Percentiles rank a stretch among this genome's conserved stretches.
Conservation (phyloP, 2,329 filamentous ascomycete species). For the Chaetomiaceae sp. region DNA sequence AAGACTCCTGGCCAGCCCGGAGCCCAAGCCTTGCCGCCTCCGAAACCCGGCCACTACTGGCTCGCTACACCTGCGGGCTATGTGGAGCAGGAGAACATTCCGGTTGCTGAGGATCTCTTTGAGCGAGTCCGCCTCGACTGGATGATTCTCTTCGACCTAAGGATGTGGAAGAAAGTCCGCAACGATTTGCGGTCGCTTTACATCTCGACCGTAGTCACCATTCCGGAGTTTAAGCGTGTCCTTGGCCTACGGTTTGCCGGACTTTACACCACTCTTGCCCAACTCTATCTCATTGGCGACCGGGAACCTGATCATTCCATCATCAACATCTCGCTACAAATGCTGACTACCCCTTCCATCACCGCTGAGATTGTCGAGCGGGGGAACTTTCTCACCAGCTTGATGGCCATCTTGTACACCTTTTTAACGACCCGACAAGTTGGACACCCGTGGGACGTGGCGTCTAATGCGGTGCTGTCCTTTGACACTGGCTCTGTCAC, state of each 20-base stretch:
- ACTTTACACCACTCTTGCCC: constrained; percentile 87
- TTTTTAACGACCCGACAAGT: constrained; percentile 96
- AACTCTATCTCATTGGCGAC: constrained; percentile 93
- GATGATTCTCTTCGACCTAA: constrained; percentile 88
- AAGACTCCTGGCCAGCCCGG: constrained; percentile 63
- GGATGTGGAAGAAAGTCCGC: constrained; percentile 94
- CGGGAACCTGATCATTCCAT: constrained; percentile 97
- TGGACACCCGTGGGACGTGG: constrained; percentile 85
- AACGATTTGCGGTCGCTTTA: constrained; percentile 89
- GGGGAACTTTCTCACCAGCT: constrained; percentile 90
- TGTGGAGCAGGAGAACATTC: constrained; percentile 56
- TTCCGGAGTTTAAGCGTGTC: constrained; percentile 93
- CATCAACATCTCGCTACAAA: constrained; percentile 93
- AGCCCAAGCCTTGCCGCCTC: constrained; percentile 42
- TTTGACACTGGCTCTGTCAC: constrained; percentile 94
- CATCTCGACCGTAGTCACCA: constrained; percentile 91
- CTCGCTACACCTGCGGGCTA: constrained; percentile 72
- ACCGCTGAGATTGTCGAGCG: constrained; percentile 92
- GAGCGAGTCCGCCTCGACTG: constrained; percentile 87
- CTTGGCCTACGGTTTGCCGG: constrained; percentile 91
- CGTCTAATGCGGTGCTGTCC: constrained; percentile 77
- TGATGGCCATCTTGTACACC: constrained; percentile 95
- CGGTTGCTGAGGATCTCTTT: constrained; percentile 80
- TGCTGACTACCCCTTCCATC: constrained; percentile 94
- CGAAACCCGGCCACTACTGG: constrained; percentile 78